Evolutionary conservation across 345 rosid genomes (phyloP).

Genomic region (Anacardium occidentale): DNA sequence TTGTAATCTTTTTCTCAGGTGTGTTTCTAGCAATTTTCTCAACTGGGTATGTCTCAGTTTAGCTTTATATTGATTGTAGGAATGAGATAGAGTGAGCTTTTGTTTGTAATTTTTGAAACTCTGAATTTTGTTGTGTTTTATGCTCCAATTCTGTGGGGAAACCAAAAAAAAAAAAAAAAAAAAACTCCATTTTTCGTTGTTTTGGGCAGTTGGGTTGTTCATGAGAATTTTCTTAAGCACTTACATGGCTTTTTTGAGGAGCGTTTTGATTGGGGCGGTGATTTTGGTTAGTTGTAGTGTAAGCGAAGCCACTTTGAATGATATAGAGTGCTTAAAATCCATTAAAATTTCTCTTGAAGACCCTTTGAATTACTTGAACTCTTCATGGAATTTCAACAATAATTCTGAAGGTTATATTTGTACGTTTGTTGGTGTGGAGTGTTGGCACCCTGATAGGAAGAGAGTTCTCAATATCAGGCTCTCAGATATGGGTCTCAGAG

Average conservation of each 20-base stretch:
- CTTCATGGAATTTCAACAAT: conserved; percentile 31
- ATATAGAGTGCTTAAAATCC: conserved; percentile 17
- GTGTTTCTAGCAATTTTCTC: not conserved
- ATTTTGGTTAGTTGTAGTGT: conserved; percentile 11
- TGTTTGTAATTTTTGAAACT: not conserved
- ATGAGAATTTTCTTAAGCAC: too few species aligned
- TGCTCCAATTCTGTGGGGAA: not conserved
- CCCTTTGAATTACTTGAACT: conserved; percentile 13
- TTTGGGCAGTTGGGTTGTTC: not conserved
- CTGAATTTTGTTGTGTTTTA: not conserved
- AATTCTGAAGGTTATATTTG: conserved; percentile 26
- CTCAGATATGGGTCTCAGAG: conserved; percentile 24
- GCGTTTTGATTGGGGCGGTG: not conserved
- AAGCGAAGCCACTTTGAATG: not conserved
- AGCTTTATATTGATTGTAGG: not conserved
- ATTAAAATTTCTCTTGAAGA: conserved; percentile 25
- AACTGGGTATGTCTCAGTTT: conserved; percentile 7
- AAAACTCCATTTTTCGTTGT: not conserved
- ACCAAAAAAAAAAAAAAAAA: too few species aligned
- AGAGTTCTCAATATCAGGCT: conserved; percentile 26
- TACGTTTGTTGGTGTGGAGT: conserved; percentile 22
- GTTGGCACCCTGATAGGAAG: conserved; percentile 32
- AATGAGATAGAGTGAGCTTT: not conserved
- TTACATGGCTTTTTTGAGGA: not conserved
- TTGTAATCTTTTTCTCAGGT: not conserved